Percentiles rank a stretch among this genome's conserved stretches.
Conservation (phyloP, 2,329 filamentous ascomycete species). For the Berkeleyomyces rouxiae region DNA sequence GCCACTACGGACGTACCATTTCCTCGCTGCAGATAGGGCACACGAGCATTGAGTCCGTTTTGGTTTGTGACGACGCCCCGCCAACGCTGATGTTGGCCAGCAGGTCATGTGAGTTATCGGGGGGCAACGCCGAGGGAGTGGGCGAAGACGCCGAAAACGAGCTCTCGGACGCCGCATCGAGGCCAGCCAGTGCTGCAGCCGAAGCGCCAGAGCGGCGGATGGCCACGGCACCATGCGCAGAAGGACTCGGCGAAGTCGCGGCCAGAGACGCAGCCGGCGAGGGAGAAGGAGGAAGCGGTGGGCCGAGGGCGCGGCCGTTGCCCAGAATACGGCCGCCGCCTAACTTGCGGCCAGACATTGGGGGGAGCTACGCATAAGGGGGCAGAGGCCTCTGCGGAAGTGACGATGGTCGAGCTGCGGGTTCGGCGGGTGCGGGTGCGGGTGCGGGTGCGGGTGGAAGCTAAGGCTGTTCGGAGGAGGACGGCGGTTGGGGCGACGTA, state of each 20-base stretch:
- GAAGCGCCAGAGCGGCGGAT: not conserved
- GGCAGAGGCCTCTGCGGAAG: not conserved
- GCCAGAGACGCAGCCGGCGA: slow-evolving; percentile 24
- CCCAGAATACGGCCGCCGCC: slow-evolving; percentile 86
- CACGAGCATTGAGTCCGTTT: slow-evolving; percentile 49
- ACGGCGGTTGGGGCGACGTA: not conserved
- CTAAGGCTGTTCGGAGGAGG: no score
- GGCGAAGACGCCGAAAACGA: slow-evolving; percentile 46
- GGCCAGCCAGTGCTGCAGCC: not conserved
- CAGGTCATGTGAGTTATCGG: slow-evolving; percentile 60
- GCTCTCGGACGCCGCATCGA: not conserved
- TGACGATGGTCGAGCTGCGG: not conserved
- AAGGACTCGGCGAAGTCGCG: slow-evolving; percentile 8
- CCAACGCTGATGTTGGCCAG: slow-evolving; percentile 64
- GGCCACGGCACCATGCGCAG: not conserved
- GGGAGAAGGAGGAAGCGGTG: slow-evolving; percentile 28
- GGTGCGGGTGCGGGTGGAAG: not conserved
- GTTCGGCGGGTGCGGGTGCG: not conserved
- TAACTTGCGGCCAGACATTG: slow-evolving; percentile 71
- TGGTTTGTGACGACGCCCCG: slow-evolving; percentile 30
- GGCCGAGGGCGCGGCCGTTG: slow-evolving; percentile 66
- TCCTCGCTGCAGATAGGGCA: slow-evolving; percentile 98
- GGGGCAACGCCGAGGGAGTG: slow-evolving; percentile 44
- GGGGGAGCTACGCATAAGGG: slow-evolving; percentile 10
- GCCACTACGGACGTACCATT: slow-evolving; percentile 48